Evolutionary conservation across 495 filamentous ascomycete genomes (phyloP).

Genomic region (Penicillium odoratum): DNA sequence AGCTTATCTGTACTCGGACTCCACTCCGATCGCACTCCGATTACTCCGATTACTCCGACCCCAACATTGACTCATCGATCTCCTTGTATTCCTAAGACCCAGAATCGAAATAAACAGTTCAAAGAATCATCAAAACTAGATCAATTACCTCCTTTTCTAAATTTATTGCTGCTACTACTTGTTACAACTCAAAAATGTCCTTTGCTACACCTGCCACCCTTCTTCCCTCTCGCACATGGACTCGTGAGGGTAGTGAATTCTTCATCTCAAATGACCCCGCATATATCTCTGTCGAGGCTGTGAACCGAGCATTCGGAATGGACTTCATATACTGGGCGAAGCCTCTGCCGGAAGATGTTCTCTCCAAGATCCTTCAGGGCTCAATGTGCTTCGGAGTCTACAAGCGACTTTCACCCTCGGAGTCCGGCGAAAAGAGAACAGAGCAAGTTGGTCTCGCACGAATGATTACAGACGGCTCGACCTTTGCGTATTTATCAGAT

Average conservation of each 20-base stretch:
- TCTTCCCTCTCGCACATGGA: too few relatives aligned
- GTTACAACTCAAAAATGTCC: too few relatives aligned
- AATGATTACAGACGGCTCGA: slow-evolving; percentile 64
- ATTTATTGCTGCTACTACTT: too few relatives aligned
- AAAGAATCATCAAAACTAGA: too few relatives aligned
- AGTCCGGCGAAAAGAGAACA: slow-evolving; percentile 13
- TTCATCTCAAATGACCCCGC: slow-evolving; percentile 52
- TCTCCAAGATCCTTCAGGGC: slow-evolving; percentile 50
- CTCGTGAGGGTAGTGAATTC: slow-evolving; percentile 22
- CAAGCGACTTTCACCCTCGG: background rate
- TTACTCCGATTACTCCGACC: too few relatives aligned
- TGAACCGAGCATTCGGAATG: slow-evolving; percentile 51
- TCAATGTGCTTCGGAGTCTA: slow-evolving; percentile 60
- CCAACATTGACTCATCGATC: too few relatives aligned
- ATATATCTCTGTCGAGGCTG: slow-evolving; percentile 49
- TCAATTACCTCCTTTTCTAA: too few relatives aligned
- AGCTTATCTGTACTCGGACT: too few relatives aligned
- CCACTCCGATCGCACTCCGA: too few relatives aligned
- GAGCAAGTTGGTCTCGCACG: slow-evolving; percentile 62
- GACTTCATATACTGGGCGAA: slow-evolving; percentile 59
- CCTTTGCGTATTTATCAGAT: slow-evolving; percentile 70
- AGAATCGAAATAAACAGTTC: too few relatives aligned
- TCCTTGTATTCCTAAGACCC: too few relatives aligned
- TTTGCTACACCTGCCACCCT: too few relatives aligned
- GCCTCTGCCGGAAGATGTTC: slow-evolving; percentile 36